These are phyloP conservation scores for Tuber microsphaerosporum DNA, from an alignment of 495 filamentous ascomycete genomes.

Conservation along the genomic window DNA sequence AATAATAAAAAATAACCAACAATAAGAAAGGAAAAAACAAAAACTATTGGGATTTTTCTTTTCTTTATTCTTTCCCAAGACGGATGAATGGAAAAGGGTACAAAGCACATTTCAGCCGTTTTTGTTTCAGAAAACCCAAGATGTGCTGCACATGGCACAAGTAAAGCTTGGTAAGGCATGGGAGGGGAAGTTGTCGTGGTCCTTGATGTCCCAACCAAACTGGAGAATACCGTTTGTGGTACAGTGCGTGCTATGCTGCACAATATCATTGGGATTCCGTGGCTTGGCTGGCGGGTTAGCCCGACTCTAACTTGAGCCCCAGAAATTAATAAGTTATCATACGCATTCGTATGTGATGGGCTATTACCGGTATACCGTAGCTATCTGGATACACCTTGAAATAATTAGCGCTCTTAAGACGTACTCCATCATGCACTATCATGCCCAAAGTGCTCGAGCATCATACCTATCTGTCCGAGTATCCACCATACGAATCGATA, in stretches of 20 bases:
- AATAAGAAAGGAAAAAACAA: not conserved
- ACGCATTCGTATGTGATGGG: too few species aligned
- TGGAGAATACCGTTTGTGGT: not conserved
- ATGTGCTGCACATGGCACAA: not conserved
- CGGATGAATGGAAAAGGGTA: not conserved
- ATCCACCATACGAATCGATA: too few species aligned
- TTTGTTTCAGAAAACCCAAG: not conserved
- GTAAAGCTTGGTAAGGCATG: not conserved
- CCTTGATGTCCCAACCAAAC: conserved; percentile 1
- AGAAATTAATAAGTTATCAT: too few species aligned
- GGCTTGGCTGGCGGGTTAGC: not conserved
- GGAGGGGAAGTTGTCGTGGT: not conserved
- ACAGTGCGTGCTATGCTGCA: not conserved
- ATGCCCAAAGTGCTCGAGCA: too few species aligned
- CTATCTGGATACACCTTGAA: too few species aligned
- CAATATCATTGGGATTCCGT: not conserved
- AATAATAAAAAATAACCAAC: not conserved
- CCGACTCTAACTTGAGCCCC: too few species aligned
- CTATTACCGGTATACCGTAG: too few species aligned
- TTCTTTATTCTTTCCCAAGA: not conserved
- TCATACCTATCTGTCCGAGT: too few species aligned
- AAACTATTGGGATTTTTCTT: not conserved
- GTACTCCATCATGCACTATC: too few species aligned
- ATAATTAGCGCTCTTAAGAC: too few species aligned
- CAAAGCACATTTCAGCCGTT: conserved; percentile 5